Conservation (phyloP, 345 rosid genomes). For the Eucalyptus sp. region DNA sequence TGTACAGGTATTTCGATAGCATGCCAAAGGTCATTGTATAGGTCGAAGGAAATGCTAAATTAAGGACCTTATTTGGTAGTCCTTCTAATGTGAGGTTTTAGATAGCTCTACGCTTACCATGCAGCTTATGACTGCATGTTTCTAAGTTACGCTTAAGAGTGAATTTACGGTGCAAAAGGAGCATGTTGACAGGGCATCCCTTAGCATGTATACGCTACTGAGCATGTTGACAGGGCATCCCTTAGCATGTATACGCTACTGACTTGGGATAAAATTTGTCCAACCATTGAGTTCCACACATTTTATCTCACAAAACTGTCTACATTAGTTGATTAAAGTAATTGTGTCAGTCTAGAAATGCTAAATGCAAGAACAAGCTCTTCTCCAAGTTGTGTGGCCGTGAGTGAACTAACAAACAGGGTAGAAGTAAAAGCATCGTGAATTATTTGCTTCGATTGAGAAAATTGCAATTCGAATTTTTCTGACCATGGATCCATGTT, state of each 20-base stretch:
- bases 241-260: not conserved
- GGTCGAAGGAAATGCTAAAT: no score
- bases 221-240: no score
- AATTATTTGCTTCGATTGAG: not conserved
- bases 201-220: not conserved
- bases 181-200: not conserved
- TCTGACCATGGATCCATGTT: accelerated
- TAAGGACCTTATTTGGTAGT: no score
- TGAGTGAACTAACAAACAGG: not conserved
- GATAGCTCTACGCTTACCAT: no score
- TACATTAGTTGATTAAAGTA: not conserved
- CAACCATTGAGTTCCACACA: not conserved
- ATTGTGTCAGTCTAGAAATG: accelerated
- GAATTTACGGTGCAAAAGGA: no score
- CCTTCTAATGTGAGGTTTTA: no score
- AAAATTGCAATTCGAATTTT: not conserved
- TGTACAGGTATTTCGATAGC: no score
- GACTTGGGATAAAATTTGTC: not conserved
- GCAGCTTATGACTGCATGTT: no score
- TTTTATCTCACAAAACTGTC: not conserved
- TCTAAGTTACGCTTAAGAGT: no score
- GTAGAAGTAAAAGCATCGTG: not conserved
- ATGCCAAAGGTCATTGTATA: no score
- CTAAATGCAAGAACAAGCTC: not conserved
- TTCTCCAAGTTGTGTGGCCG: not conserved